Evolutionary conservation across 2,329 filamentous ascomycete species (phyloP).

Genomic region (Aphanoascus verrucosus): DNA sequence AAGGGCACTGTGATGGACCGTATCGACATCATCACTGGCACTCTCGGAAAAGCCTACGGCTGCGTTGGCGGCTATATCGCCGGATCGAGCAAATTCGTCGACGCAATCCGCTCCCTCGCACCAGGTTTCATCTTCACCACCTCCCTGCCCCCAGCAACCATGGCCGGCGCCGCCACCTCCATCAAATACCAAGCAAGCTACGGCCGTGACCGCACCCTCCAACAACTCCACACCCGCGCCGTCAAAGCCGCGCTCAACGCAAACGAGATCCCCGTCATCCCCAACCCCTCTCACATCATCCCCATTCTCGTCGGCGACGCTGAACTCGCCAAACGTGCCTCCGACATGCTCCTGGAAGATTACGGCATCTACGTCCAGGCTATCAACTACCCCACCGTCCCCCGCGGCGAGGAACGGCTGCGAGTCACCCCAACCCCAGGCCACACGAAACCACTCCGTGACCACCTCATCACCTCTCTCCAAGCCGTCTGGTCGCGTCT

Average conservation of each 20-base stretch:
- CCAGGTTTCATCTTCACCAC: slow-evolving; percentile 99
- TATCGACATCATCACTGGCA: slow-evolving; percentile 94
- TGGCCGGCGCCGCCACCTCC: slow-evolving; percentile 83
- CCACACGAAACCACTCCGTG: slow-evolving; percentile 72
- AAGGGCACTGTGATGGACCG: slow-evolving; percentile 86
- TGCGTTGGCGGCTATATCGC: slow-evolving; percentile 98
- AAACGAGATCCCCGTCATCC: slow-evolving; percentile 87
- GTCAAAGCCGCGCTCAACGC: slow-evolving; percentile 75
- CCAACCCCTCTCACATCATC: slow-evolving; percentile 93
- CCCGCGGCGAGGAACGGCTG: slow-evolving; percentile 92
- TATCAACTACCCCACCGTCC: slow-evolving; percentile 98
- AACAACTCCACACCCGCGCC: slow-evolving; percentile 91
- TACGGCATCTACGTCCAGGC: slow-evolving; percentile 95
- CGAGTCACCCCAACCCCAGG: slow-evolving; percentile 93
- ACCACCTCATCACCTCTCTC: slow-evolving; percentile 72
- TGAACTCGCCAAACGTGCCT: slow-evolving; percentile 81
- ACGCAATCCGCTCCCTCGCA: slow-evolving; percentile 85
- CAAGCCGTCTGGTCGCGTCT: slow-evolving; percentile 83
- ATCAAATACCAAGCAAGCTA: slow-evolving; percentile 89
- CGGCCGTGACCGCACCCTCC: slow-evolving; percentile 75
- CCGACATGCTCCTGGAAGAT: slow-evolving; percentile 79
- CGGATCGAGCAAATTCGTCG: slow-evolving; percentile 73
- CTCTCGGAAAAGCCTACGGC: slow-evolving; percentile 93
- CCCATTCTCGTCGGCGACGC: slow-evolving; percentile 90
- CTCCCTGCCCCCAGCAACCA: slow-evolving; percentile 85